Percentiles rank a stretch among this genome's conserved stretches.
phyloP scores from a whole-genome alignment of 1,284 basidiomycete species.

The Afroboletus lepidellus region DNA sequence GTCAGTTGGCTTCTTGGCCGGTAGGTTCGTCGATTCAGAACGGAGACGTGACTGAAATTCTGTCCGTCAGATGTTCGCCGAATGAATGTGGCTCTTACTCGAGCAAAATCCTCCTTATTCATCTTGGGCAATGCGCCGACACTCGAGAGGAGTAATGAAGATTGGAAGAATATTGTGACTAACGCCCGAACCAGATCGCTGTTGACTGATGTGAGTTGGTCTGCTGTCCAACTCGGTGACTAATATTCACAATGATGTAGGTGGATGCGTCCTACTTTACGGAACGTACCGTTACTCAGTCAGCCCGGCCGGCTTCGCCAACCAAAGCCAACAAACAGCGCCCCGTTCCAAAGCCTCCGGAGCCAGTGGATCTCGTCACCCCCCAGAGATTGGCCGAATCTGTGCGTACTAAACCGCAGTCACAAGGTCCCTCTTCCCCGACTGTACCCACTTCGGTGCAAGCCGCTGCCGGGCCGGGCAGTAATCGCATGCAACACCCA shows the following conservation, averaged over 20 bases:
- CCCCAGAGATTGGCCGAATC: slow-evolving; percentile 34
- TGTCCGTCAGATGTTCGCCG: slow-evolving; percentile 66
- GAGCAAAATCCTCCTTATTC: slow-evolving; percentile 92
- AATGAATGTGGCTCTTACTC: slow-evolving; percentile 97
- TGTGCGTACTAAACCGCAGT: slow-evolving; percentile 27
- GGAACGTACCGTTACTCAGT: slow-evolving; percentile 12
- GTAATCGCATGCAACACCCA: neutral
- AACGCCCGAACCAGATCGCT: slow-evolving; percentile 66
- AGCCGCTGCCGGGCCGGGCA: neutral
- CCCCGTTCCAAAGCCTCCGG: slow-evolving; percentile 17
- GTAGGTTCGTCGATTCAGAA: slow-evolving; percentile 38
- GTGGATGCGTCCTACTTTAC: slow-evolving; percentile 41
- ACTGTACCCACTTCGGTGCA: neutral
- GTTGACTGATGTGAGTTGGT: slow-evolving; percentile 50
- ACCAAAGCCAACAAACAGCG: slow-evolving; percentile 21
- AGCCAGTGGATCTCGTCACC: slow-evolving; percentile 29
- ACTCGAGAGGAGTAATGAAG: slow-evolving; percentile 78
- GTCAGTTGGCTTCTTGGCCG: slow-evolving; percentile 86
- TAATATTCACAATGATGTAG: slow-evolving; percentile 23
- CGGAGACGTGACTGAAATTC: slow-evolving; percentile 10
- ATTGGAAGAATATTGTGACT: slow-evolving; percentile 76
- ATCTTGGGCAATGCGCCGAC: slow-evolving; percentile 90
- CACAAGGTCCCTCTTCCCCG: slow-evolving; percentile 12
- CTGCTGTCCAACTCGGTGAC: slow-evolving; percentile 10
- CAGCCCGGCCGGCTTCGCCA: slow-evolving; percentile 20